Conservation (phyloP, 1,139 yeast genomes). For the Cylindricascospora bacillispora region DNA sequence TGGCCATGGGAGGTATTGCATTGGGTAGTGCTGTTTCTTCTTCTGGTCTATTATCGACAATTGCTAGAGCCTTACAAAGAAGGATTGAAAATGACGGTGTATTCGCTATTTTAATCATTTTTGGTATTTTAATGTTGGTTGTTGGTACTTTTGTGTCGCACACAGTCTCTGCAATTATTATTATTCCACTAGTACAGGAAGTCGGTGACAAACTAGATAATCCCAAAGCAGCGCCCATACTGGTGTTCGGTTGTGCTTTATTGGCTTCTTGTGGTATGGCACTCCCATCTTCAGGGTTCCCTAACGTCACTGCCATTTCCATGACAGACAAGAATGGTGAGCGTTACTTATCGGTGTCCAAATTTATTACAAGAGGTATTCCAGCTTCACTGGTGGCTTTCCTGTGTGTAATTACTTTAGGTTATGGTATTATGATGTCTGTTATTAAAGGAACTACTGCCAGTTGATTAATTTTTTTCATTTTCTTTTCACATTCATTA, state of each 20-base stretch:
- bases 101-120: constrained; percentile 49
- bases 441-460: constrained; percentile 15
- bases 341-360: constrained; percentile 50
- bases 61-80: constrained; percentile 44
- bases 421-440: constrained; percentile 51
- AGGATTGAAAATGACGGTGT: constrained; percentile 44
- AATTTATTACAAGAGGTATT: constrained; percentile 60
- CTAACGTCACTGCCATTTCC: constrained; percentile 68
- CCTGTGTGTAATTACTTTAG: constrained; percentile 44
- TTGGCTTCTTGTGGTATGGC: constrained; percentile 72
- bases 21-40: constrained; percentile 64
- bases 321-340: constrained; percentile 62
- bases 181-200: constrained; percentile 57
- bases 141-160: constrained; percentile 69
- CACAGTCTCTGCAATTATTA: constrained; percentile 64
- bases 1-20: constrained; percentile 74
- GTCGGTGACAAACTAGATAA: constrained; percentile 45
- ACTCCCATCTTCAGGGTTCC: constrained; percentile 64
- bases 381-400: constrained; percentile 52
- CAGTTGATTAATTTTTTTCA: background rate
- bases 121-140: constrained; percentile 51
- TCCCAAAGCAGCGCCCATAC: constrained; percentile 39
- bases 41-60: constrained; percentile 53
- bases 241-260: constrained; percentile 55
- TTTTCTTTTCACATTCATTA: no score